Base-by-base conservation (phyloP, 2,329 filamentous ascomycete species). In the Claviceps sorghi region DNA sequence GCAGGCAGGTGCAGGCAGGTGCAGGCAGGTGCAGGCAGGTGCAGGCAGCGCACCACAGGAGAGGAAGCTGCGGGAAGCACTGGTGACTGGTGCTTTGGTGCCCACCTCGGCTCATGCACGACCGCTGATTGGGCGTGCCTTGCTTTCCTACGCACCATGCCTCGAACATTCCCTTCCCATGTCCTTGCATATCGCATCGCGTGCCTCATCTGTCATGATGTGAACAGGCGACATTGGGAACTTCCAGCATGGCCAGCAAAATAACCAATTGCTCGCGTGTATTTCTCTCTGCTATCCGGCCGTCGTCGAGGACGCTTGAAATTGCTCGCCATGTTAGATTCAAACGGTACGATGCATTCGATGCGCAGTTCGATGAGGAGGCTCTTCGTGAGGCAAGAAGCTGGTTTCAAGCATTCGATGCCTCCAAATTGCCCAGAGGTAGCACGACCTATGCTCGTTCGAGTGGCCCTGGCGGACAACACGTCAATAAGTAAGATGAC, bases 401-500 rank as follows among this genome's bases (percentile, higher is more conserved):
- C 55, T 81, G 78, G 78, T 69, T 69, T 48, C 58, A 67, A 47
- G 65, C 67, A 0, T 77, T 79, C 54, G 64, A 67, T 9, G 56
- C 66, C 34, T 64, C 61, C 41, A 66, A 60, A 22, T 60, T 82
- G 2, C 78, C 78, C 15, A 69, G 65, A 51, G 78, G 77, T 9
- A 72, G 64, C 45, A 80, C 75, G 5, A 72, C 66, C 11, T 81
- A 72, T 61, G 72, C 78, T 2, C 70, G 78, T n/a, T 80, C 78
- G 2, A 80, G 77, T 57, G 78, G 78, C 0, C 78, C 78, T 2
- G 78, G 78, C 13, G 78, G 78, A 2, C 78, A 82, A 58, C 77
- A 82, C 59, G 78, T 81, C 34, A 82, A 82, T 60, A 82, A 81
- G 78, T 81, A 59, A 51, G 72, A 42, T 44, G 7, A 8, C 42